Conservation (phyloP, 768 basidiomycete genomes). For the Mycena maculata region DNA sequence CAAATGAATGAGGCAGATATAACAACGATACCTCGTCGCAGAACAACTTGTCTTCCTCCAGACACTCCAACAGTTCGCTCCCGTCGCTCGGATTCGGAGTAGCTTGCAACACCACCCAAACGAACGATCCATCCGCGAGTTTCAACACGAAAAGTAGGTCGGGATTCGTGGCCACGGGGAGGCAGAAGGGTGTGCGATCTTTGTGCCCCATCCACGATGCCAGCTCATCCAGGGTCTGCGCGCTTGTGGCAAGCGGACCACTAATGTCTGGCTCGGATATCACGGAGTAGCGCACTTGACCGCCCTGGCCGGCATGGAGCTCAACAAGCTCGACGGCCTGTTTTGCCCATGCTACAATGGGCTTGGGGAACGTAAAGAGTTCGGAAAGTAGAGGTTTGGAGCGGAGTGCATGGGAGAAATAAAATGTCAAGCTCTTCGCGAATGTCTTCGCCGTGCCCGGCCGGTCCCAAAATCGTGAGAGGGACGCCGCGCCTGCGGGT, state of each 20-base stretch:
- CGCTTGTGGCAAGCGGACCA: slow-evolving; percentile 51
- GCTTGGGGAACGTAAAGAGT: slow-evolving; percentile 50
- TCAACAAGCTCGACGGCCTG: slow-evolving; percentile 53
- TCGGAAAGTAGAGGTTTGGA: slow-evolving; percentile 32
- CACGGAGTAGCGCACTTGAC: slow-evolving; percentile 40
- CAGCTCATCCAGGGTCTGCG: slow-evolving; percentile 48
- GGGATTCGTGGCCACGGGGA: slow-evolving; percentile 53
- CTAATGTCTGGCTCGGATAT: slow-evolving; percentile 36
- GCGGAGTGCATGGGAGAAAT: background rate
- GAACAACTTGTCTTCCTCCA: background rate
- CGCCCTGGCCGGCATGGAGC: slow-evolving; percentile 41
- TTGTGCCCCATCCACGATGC: slow-evolving; percentile 50
- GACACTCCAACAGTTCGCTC: background rate
- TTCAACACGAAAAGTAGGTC: slow-evolving; percentile 55
- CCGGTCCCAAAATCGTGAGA: background rate
- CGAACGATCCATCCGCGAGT: slow-evolving; percentile 46
- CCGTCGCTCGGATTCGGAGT: slow-evolving; percentile 31
- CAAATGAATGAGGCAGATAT: no score
- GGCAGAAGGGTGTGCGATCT: slow-evolving; percentile 50
- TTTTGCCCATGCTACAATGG: slow-evolving; percentile 50
- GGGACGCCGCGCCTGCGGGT: background rate
- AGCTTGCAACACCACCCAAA: slow-evolving; percentile 59
- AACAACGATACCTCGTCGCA: background rate
- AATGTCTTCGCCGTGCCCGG: background rate
- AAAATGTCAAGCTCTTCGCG: background rate